Conservation (phyloP, 176 grass and related monocot species). For the Rhynchospora pubera region DNA sequence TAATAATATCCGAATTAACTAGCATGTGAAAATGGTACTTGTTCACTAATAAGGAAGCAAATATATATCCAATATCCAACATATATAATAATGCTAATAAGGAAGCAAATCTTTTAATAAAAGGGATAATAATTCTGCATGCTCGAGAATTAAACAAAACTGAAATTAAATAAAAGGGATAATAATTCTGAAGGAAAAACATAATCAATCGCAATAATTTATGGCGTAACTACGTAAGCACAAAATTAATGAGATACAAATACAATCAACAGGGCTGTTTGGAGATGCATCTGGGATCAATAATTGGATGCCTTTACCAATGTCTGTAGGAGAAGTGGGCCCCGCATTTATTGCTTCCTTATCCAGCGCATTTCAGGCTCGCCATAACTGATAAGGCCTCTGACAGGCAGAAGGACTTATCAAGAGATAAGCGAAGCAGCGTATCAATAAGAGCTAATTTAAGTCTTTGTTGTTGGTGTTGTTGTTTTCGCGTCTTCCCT, state of each 20-base stretch:
- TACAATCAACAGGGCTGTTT: not conserved
- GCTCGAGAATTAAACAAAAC: too few relatives aligned
- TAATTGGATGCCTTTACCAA: conserved; percentile 8
- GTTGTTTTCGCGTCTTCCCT: conserved; percentile 17
- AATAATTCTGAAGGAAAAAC: not conserved
- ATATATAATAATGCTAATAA: too few relatives aligned
- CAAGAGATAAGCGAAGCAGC: accelerated
- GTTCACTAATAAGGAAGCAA: not conserved
- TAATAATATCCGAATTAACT: not conserved
- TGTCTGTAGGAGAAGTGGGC: not conserved
- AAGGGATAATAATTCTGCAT: not conserved
- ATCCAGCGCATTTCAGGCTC: conserved; percentile 12
- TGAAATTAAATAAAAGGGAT: too few relatives aligned
- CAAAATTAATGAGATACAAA: not conserved
- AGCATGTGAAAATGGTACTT: not conserved
- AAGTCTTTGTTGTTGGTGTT: conserved; percentile 27
- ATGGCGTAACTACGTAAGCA: not conserved
- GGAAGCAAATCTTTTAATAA: not conserved
- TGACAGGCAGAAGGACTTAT: not conserved
- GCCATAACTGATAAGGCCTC: not conserved
- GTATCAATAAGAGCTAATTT: conserved; percentile 21
- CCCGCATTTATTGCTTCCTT: conserved; percentile 6
- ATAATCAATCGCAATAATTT: not conserved
- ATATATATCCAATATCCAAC: too few relatives aligned
- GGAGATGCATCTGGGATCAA: conserved; percentile 1